Conservation (phyloP, 305 asterid genomes). For the Fraxinus paxiana region DNA sequence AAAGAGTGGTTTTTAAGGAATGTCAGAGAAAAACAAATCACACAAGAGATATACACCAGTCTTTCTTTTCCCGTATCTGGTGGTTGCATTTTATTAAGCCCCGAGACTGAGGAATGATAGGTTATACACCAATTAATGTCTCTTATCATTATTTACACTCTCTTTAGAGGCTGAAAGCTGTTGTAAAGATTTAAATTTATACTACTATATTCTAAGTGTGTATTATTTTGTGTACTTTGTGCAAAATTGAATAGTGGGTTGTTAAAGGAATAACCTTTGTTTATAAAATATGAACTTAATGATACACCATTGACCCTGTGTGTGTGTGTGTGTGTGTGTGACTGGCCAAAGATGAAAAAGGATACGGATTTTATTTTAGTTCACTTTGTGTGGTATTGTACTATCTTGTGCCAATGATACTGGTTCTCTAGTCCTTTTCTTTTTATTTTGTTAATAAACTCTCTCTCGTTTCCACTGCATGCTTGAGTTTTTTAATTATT, state of each 20-base stretch:
- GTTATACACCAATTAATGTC: constrained; percentile 31
- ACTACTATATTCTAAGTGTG: background rate
- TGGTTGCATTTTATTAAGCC: constrained; percentile 16
- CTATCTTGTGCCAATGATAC: background rate
- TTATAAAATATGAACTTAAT: constrained; percentile 14
- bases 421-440: background rate
- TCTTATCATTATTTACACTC: constrained; percentile 26
- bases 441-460: background rate
- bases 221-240: background rate
- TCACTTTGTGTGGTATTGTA: background rate
- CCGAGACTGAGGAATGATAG: constrained; percentile 30
- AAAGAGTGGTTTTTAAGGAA: constrained; percentile 17
- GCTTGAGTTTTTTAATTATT: background rate
- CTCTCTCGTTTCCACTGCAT: background rate
- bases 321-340: too few relatives aligned
- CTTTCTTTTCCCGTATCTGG: constrained; percentile 18
- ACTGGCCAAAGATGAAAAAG: background rate
- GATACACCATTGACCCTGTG: constrained; percentile 8
- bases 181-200: background rate
- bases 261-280: constrained; percentile 14
- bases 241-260: constrained; percentile 26
- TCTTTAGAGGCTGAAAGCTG: background rate
- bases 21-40: constrained; percentile 4
- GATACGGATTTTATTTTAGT: background rate
- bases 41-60: constrained; percentile 1